Conservation (phyloP, 768 basidiomycete genomes). For the Phylloporus sp. region DNA sequence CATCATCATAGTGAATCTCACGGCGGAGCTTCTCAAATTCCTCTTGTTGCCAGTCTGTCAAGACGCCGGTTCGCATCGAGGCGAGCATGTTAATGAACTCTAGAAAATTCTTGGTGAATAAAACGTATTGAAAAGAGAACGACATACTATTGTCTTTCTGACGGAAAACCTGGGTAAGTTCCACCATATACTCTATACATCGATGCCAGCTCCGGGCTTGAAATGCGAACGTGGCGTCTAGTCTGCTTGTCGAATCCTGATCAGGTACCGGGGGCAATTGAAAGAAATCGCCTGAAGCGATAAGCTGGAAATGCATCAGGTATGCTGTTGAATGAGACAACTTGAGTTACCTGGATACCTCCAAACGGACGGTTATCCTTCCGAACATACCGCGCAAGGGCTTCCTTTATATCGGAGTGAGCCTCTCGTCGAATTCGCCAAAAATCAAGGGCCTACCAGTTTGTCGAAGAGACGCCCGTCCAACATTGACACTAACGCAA, state of each 20-base stretch:
- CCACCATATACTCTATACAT: conserved; percentile 45
- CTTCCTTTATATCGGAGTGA: conserved; percentile 18
- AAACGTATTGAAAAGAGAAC: neutral
- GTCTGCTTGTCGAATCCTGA: conserved; percentile 44
- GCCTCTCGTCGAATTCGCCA: conserved; percentile 17
- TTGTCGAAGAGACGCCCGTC: conserved; percentile 70
- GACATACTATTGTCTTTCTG: conserved; percentile 56
- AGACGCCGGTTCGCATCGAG: conserved; percentile 88
- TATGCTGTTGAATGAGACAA: neutral
- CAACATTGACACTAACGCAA: conserved; percentile 65
- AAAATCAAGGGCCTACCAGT: conserved; percentile 44
- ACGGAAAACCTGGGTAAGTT: conserved; percentile 65
- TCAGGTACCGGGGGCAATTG: conserved; percentile 71
- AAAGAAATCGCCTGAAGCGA: conserved; percentile 77
- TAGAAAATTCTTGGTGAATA: conserved; percentile 26
- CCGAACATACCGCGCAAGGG: conserved; percentile 44
- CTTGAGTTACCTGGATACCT: conserved; percentile 52
- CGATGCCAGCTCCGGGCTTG: conserved; percentile 57
- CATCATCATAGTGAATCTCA: conserved; percentile 68
- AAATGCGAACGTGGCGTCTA: conserved; percentile 59
- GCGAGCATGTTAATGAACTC: conserved; percentile 95
- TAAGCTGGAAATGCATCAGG: conserved; percentile 42
- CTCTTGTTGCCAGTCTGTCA: conserved; percentile 60
- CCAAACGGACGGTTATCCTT: conserved; percentile 50
- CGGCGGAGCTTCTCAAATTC: conserved; percentile 68